Base-by-base conservation (phyloP, 2,329 filamentous ascomycete genomes). In the Waltergamsia citrina region DNA sequence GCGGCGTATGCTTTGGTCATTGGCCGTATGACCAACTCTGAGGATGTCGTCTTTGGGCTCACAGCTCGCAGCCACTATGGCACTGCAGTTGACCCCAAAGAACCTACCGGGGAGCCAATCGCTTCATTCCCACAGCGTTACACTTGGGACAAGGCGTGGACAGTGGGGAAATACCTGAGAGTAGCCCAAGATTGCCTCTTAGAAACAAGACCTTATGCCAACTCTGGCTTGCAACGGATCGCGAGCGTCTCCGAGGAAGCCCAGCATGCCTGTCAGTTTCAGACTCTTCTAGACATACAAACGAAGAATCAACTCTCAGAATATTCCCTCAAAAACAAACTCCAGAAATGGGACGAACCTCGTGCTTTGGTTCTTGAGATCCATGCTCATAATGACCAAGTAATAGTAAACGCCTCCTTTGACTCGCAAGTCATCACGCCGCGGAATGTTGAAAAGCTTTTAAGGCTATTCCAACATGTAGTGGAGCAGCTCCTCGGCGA, bases 11-110 rank as follows among this genome's bases (percentile, higher is more conserved):
- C 31, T 5, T n/a, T 33, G 8, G 15, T 33, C n/a, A n/a, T 23
- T 3, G 10, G 20, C 5, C 20, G 22, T 14, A 10, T 12, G 9
- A n/a, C 31, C 4, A 22, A 25, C 12, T 33, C 31, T n/a, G 19
- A 16, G 5, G 31, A 33, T 25, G 31, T 33, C n/a, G 22, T 33
- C 7, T 25, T 33, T 25, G 31, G 31, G n/a, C n/a, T n/a, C n/a
- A n/a, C n/a, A n/a, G n/a, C n/a, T n/a, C n/a, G n/a, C n/a, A n/a
- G n/a, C n/a, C 25, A 27, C 12, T 6, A 27, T 15, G 25, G 25
- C 12, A 12, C 25, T n/a, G 6, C 12, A n/a, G 12, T 14, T n/a
- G 25, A 14, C 25, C 12, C 6, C 12, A 6, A 15, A n/a, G n/a
- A n/a, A n/a, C n/a, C n/a, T n/a, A n/a, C n/a, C n/a, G n/a, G n/a